Base-by-base conservation (phyloP, 2,329 filamentous ascomycete genomes). In the Berkeleyomyces basicola region DNA sequence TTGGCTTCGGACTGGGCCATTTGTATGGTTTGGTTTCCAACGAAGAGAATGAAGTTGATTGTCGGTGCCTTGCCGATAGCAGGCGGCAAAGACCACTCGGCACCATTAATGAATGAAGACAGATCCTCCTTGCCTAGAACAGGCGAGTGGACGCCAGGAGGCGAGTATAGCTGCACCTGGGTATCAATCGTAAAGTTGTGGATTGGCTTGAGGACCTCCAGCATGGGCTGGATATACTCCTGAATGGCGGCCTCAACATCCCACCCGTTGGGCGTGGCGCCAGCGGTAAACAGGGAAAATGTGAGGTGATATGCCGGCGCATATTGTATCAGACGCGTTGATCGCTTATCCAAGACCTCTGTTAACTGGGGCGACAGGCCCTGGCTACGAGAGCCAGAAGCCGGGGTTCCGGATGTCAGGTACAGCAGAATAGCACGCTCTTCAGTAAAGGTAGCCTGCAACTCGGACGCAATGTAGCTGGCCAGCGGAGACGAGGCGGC, bases 171-270 rank as follows among this genome's bases (percentile, higher is more conserved):
- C 74, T 99, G 93, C 2, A 99, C 88, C 74, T 99, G 93, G 0
- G 90, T 95, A 70, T 97, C 91, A 59, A 97, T 86, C 11, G 91
- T 96, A 70, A 99, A 97, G 71, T 95, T 92, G 76, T 91, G 93
- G 67, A 96, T 95, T 0, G 86, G 79, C 0, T 84, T 82, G 37
- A 97, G 81, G 36, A 90, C 84, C 51, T 88, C 79, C 0, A 99
- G 78, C 57, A 97, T 79, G 0, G 93, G 92, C 61, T 82, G 78
- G 72, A 99, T 84, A 72, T 95, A 92, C 67, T 88, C 81, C 33
- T 85, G 79, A 7, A 97, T 79, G 0, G 92, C 90, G 43, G 80
- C 74, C 67, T 96, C 87, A 59, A 97, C 89, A 61, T 95, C 89
- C 93, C 93, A 99, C 7, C 86, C 87, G 40, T 87, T 95, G 1